Percentiles rank a stretch among this genome's conserved stretches.
phyloP scores from a whole-genome alignment of 2,329 filamentous ascomycete species.

The Ampelomyces quisqualis region DNA sequence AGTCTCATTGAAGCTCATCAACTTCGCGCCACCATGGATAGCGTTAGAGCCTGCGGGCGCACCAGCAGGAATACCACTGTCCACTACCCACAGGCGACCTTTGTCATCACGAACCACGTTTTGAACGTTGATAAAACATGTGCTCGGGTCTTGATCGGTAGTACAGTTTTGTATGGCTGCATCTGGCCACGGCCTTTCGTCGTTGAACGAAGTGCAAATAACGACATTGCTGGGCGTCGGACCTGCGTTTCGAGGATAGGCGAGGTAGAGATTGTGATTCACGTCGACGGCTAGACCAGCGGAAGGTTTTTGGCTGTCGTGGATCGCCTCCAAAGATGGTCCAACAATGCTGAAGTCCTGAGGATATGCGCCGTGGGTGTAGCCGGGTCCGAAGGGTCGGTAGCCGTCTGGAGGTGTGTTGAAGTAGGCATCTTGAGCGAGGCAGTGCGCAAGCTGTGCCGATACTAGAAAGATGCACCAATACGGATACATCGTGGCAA shows the following conservation, averaged over 20 bases:
- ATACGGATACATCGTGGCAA: not conserved
- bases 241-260: slow-evolving; percentile 46
- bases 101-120: slow-evolving; percentile 47
- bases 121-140: slow-evolving; percentile 51
- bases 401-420: slow-evolving; percentile 12
- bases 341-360: slow-evolving; percentile 44
- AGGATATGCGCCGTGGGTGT: slow-evolving; percentile 22
- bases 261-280: slow-evolving; percentile 44
- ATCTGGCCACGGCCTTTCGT: slow-evolving; percentile 45
- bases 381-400: slow-evolving; percentile 15
- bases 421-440: slow-evolving; percentile 10
- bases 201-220: slow-evolving; percentile 42
- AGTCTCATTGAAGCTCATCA: slow-evolving; percentile 46
- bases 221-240: slow-evolving; percentile 44
- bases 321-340: slow-evolving; percentile 39
- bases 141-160: slow-evolving; percentile 40
- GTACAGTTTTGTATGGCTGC: slow-evolving; percentile 47
- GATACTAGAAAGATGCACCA: too few relatives aligned
- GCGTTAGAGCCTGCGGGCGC: slow-evolving; percentile 25
- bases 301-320: slow-evolving; percentile 41
- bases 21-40: slow-evolving; percentile 43
- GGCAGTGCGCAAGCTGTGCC: not conserved
- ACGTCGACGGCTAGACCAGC: slow-evolving; percentile 46
- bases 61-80: slow-evolving; percentile 44
- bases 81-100: slow-evolving; percentile 46